Conservation (phyloP, 1,284 basidiomycete species). For the Cutaneotrichosporon sp. region DNA sequence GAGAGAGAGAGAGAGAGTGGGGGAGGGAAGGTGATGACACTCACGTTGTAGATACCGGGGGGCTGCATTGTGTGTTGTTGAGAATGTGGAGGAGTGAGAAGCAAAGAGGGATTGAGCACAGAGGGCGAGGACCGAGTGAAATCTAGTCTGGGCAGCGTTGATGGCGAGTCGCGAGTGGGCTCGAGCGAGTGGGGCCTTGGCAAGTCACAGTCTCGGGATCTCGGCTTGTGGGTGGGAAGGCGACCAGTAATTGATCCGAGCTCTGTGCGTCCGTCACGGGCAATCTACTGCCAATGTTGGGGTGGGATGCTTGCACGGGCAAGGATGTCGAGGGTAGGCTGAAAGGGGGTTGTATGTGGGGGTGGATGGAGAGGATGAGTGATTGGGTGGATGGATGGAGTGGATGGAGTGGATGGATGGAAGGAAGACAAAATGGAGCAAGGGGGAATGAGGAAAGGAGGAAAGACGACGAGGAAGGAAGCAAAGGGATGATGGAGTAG, state of each 20-base stretch:
- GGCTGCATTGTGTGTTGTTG: constrained; percentile 39
- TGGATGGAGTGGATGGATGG: constrained; percentile 17
- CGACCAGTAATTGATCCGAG: background rate
- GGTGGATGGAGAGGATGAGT: constrained; percentile 3
- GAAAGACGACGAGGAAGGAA: background rate
- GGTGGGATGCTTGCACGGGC: background rate
- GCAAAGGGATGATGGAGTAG: background rate
- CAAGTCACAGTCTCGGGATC: too few species aligned
- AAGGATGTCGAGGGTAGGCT: background rate
- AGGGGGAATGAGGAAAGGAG: constrained; percentile 9
- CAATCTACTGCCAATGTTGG: background rate
- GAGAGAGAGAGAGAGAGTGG: background rate
- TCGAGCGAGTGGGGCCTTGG: background rate
- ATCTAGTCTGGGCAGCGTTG: background rate
- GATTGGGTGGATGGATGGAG: constrained; percentile 13
- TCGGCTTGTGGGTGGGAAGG: background rate
- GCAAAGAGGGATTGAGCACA: background rate
- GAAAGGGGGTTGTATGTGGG: background rate
- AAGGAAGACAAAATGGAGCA: constrained; percentile 12
- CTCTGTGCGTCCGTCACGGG: background rate
- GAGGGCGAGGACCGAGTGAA: constrained; percentile 1
- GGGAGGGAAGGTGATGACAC: constrained; percentile 14
- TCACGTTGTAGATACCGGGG: constrained; percentile 47
- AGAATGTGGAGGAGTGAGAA: background rate
- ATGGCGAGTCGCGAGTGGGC: background rate